Conservation (phyloP, 2,329 filamentous ascomycete species). For the Phyllosticta citribraziliensis region DNA sequence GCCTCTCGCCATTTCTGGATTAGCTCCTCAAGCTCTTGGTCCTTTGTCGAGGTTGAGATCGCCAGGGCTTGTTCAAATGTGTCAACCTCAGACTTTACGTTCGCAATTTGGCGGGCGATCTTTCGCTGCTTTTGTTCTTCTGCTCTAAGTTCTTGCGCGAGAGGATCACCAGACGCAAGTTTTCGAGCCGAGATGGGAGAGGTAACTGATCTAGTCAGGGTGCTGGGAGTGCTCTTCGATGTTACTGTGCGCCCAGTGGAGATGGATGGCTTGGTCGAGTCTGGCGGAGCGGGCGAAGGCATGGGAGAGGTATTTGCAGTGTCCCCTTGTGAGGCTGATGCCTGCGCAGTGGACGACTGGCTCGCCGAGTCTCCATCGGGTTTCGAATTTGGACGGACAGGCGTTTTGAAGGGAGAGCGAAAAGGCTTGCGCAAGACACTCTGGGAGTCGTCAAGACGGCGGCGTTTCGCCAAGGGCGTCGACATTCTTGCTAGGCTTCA, state of each 20-base stretch:
- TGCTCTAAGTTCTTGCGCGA: not conserved
- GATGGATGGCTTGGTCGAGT: constrained; percentile 12
- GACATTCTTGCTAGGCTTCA: constrained; percentile 27
- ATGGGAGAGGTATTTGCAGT: not conserved
- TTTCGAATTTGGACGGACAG: not conserved
- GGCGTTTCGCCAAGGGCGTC: constrained; percentile 50
- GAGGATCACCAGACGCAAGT: not conserved
- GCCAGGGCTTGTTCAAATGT: constrained; percentile 35
- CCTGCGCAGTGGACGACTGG: not conserved
- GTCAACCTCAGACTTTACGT: constrained; percentile 28
- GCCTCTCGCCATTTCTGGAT: constrained; percentile 52
- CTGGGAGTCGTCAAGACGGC: constrained; percentile 49
- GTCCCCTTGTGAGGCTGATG: not conserved
- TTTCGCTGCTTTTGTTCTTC: constrained; percentile 4
- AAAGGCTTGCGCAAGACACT: constrained; percentile 60
- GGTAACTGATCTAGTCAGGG: not conserved
- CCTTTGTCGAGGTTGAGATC: constrained; percentile 28
- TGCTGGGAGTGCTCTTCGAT: not conserved
- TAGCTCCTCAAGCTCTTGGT: constrained; percentile 47
- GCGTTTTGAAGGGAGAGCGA: constrained; percentile 55
- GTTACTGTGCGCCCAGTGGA: constrained; percentile 11
- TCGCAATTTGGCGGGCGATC: constrained; percentile 10
- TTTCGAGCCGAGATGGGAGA: not conserved
- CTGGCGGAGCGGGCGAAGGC: not conserved
- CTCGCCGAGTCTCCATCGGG: not conserved